Evolutionary conservation across 208 protist genomes (phyloP).

Genomic region (Crithidia brevicula): DNA sequence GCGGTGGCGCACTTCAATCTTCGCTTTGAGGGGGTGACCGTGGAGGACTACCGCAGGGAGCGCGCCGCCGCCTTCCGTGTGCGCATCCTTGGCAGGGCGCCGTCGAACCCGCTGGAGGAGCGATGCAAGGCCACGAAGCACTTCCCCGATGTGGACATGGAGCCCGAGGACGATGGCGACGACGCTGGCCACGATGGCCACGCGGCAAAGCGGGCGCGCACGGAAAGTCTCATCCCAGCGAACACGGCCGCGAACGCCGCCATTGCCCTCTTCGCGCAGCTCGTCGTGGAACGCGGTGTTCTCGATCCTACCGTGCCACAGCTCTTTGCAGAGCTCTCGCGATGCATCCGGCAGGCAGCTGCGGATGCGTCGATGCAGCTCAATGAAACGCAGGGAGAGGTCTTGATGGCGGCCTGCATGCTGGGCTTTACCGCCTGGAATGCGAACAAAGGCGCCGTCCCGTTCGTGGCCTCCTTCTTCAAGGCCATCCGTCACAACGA

Average conservation of each 20-base stretch:
- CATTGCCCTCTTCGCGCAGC: slow-evolving; percentile 71
- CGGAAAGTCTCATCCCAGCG: slow-evolving; percentile 60
- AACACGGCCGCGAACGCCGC: slow-evolving; percentile 54
- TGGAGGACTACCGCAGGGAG: slow-evolving; percentile 70
- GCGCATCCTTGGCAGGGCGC: slow-evolving; percentile 65
- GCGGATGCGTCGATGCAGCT: slow-evolving; percentile 37
- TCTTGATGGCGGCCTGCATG: slow-evolving; percentile 73
- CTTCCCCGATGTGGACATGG: slow-evolving; percentile 82
- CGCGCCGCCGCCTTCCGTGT: slow-evolving; percentile 79
- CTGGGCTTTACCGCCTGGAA: slow-evolving; percentile 85
- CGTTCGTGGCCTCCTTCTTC: slow-evolving; percentile 79
- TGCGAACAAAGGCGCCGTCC: slow-evolving; percentile 47
- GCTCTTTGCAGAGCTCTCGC: slow-evolving; percentile 67
- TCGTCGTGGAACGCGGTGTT: slow-evolving; percentile 85
- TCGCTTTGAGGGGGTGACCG: slow-evolving; percentile 43
- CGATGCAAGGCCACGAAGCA: slow-evolving; percentile 69
- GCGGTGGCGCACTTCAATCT: slow-evolving; percentile 77
- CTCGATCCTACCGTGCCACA: slow-evolving; percentile 57
- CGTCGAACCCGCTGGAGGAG: slow-evolving; percentile 63
- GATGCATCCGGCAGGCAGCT: slow-evolving; percentile 52
- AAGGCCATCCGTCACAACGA: slow-evolving; percentile 60
- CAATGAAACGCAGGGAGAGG: slow-evolving; percentile 58
- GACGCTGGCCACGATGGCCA: slow-evolving; percentile 29
- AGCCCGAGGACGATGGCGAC: slow-evolving; percentile 52
- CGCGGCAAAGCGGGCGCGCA: slow-evolving; percentile 42